These are phyloP conservation scores for Gossypium sturtianum DNA, from an alignment of 345 rosid species.

Conservation along the genomic window DNA sequence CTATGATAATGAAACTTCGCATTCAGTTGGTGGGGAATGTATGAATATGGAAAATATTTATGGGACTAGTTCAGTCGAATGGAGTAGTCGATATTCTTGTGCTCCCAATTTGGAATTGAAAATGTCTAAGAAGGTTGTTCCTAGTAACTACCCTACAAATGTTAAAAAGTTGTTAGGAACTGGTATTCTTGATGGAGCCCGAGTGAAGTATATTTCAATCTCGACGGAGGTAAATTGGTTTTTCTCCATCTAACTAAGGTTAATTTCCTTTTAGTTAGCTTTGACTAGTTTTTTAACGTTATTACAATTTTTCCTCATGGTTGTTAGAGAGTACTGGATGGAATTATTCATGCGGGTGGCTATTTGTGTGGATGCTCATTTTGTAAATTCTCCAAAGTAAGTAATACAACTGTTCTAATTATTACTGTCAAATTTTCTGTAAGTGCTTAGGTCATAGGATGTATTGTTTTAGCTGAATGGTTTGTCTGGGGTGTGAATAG, in stretches of 20 bases:
- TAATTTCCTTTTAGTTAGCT: neutral
- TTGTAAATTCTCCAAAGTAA: constrained; percentile 71
- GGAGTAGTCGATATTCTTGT: constrained; percentile 20
- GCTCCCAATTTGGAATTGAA: constrained; percentile 55
- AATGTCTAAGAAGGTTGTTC: constrained; percentile 74
- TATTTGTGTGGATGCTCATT: constrained; percentile 81
- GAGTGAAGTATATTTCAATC: constrained; percentile 67
- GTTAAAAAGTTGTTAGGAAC: constrained; percentile 79
- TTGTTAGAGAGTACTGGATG: constrained; percentile 53
- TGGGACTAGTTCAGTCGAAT: constrained; percentile 20
- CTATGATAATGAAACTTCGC: constrained; percentile 15
- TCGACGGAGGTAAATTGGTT: constrained; percentile 42
- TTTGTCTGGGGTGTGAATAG: constrained; percentile 33
- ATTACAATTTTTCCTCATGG: constrained; percentile 11
- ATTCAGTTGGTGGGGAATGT: constrained; percentile 11
- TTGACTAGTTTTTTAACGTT: neutral
- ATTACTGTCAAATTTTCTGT: neutral
- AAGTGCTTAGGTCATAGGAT: neutral
- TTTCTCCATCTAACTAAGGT: neutral
- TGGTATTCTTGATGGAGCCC: constrained; percentile 88
- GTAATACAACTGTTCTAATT: constrained; percentile 19
- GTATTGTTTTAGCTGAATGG: constrained; percentile 11
- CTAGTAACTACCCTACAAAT: constrained; percentile 53
- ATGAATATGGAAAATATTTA: constrained; percentile 13
- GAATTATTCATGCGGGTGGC: constrained; percentile 77